Percentiles rank a stretch among this genome's conserved stretches.
Evolutionary conservation across 2,329 filamentous ascomycete species (phyloP).

Genomic region (Neonectria hederae): DNA sequence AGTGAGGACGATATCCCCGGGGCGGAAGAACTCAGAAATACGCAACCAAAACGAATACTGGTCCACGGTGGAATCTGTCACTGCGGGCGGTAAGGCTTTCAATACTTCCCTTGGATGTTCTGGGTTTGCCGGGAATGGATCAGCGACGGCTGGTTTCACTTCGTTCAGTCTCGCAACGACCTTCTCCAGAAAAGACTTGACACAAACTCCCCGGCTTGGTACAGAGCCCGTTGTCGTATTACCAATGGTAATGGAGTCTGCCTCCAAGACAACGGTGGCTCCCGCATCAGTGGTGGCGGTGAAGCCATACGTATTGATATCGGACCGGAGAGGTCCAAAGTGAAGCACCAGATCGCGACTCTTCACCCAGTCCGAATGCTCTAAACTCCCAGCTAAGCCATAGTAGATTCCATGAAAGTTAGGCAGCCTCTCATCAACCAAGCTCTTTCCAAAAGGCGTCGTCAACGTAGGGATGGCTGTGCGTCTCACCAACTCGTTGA

Average conservation of each 20-base stretch:
- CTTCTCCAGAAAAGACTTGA: background rate
- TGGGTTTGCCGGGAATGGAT: background rate
- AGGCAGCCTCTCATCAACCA: constrained; percentile 57
- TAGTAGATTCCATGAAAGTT: constrained; percentile 60
- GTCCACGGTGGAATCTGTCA: background rate
- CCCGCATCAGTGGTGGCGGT: background rate
- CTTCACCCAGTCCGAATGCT: background rate
- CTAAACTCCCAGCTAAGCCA: background rate
- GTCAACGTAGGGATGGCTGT: constrained; percentile 60
- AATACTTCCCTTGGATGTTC: background rate
- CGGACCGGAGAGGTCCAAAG: constrained; percentile 23
- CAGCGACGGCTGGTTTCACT: background rate
- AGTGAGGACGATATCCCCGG: constrained; percentile 8
- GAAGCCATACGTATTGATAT: constrained; percentile 28
- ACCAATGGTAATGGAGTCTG: background rate
- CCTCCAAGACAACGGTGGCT: background rate
- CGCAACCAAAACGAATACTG: constrained; percentile 16
- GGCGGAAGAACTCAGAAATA: background rate
- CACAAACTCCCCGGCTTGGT: background rate
- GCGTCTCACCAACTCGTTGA: constrained; percentile 53
- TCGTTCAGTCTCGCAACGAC: background rate
- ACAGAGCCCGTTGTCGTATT: background rate
- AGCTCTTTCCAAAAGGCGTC: constrained; percentile 59
- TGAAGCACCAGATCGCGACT: constrained; percentile 18
- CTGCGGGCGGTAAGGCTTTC: background rate